A percentile compares a stretch with the other conserved stretches of the same genome.
phyloP scores from a whole-genome alignment of 441 rosid genomes.

The Populus hybrid region DNA sequence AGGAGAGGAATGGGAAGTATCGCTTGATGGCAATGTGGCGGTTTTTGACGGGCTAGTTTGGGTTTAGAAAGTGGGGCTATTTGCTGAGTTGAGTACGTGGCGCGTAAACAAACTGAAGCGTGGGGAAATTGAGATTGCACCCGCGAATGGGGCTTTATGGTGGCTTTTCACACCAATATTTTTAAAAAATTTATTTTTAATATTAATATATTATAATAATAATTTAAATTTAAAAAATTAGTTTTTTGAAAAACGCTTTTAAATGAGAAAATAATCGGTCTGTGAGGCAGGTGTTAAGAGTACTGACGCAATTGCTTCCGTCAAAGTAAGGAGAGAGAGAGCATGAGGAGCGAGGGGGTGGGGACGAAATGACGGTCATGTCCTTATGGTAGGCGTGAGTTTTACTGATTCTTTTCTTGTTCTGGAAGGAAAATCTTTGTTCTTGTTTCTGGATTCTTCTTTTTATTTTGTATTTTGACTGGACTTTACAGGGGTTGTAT shows the following conservation, averaged over 20 bases:
- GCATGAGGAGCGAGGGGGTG: background rate
- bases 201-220: too few species aligned
- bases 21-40: too few species aligned
- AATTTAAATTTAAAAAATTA: too few species aligned
- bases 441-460: background rate
- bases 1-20: background rate
- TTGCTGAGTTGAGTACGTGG: background rate
- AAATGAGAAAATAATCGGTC: too few species aligned
- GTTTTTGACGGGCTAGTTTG: too few species aligned
- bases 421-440: background rate
- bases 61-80: too few species aligned
- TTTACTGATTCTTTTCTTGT: background rate
- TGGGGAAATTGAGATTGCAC: background rate
- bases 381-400: background rate
- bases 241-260: too few species aligned
- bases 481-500: background rate
- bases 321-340: background rate
- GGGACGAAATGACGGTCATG: conserved; percentile 2
- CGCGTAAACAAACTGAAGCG: background rate
- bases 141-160: background rate
- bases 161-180: too few species aligned
- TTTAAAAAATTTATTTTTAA: too few species aligned
- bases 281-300: background rate
- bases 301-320: conserved; percentile 23
- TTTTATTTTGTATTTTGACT: background rate